Evolutionary conservation across 1,139 yeast species (phyloP).

Genomic region (Sugiyamaella novakii): DNA sequence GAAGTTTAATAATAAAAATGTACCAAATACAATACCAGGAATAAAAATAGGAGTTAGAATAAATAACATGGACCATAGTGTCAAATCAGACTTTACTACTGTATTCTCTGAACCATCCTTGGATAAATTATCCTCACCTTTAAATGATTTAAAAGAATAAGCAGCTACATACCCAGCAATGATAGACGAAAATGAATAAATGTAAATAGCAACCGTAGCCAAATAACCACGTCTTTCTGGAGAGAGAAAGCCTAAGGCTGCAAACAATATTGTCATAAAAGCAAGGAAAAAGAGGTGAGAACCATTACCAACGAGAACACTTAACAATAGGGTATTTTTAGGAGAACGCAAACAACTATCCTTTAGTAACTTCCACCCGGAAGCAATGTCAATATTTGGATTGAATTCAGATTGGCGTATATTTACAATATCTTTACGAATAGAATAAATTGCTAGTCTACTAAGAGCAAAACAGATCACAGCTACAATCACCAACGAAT

Average conservation of each 20-base stretch:
- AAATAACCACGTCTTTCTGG: conserved; percentile 95
- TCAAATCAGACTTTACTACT: conserved; percentile 8
- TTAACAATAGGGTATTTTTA: conserved; percentile 63
- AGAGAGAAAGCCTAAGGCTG: conserved; percentile 83
- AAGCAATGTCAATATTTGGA: conserved; percentile 86
- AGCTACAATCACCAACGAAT: conserved; percentile 77
- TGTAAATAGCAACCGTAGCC: conserved; percentile 81
- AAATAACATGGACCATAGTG: conserved; percentile 42
- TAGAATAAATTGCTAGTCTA: conserved; percentile 74
- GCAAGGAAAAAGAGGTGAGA: conserved; percentile 79
- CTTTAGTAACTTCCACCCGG: conserved; percentile 95
- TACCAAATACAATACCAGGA: conserved; percentile 72
- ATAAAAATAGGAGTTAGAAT: conserved; percentile 77
- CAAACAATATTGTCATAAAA: conserved; percentile 71
- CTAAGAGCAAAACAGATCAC: conserved; percentile 77
- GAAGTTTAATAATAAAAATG: conserved; percentile 73
- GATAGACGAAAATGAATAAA: conserved; percentile 76
- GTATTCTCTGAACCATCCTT: conserved; percentile 42
- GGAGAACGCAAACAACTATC: conserved; percentile 96
- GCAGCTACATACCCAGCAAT: conserved; percentile 85
- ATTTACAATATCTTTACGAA: conserved; percentile 79
- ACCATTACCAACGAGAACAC: conserved; percentile 87
- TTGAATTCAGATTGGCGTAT: conserved; percentile 81
- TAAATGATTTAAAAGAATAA: conserved; percentile 79
- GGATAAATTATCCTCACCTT: conserved; percentile 87